Base-by-base conservation (phyloP, 2,329 filamentous ascomycete genomes). In the Xylaria hypoxylon region DNA sequence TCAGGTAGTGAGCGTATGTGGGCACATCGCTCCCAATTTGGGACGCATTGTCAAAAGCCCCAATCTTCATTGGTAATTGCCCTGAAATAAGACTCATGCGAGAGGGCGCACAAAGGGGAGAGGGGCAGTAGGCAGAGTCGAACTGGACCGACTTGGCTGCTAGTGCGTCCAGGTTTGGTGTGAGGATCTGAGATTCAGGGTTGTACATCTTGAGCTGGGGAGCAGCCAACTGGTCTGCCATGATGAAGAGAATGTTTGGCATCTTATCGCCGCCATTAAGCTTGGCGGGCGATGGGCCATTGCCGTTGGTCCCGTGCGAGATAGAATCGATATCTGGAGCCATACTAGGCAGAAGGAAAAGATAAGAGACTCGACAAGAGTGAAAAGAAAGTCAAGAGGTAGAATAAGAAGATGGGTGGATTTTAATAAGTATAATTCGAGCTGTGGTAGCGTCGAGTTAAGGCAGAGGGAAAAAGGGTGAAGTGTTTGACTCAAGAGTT, bases 31-130 rank as follows among this genome's bases (percentile, higher is more conserved):
- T 92, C 62, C 88, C 86, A 74, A 97, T 90, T 72, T 94, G 91
- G 38, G 92, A 89, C 50, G 94, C 94, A 77, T 97, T 97, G 82
- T 97, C 94, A 79, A 92, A 97, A 10, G 93, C 92, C 45, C 90
- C 92, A 74, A 97, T 97, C 84, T 92, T 94, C 80, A 94, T 95
- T 45, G 94, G 94, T 64, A 97, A 85, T 76, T 95, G 92, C 48
- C 94, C 94, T 11, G 92, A 95, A 79, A 97, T 94, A 90, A 97
- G 92, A 78, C 92, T 93, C 88, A 97, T 97, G 74, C 94, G 90
- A 15, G 93, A 97, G 2, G 94, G 94, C 0, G 94, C 94, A 79
- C 94, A 97, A 44, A 97, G 89, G 6, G 94, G 94, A 11, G 94
- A 94, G 68, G 95, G 95, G 83, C 94, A 97, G 84, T 97, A 97